Conservation (phyloP, 257 asterid species). For the Nicotiana tomentosiformis region DNA sequence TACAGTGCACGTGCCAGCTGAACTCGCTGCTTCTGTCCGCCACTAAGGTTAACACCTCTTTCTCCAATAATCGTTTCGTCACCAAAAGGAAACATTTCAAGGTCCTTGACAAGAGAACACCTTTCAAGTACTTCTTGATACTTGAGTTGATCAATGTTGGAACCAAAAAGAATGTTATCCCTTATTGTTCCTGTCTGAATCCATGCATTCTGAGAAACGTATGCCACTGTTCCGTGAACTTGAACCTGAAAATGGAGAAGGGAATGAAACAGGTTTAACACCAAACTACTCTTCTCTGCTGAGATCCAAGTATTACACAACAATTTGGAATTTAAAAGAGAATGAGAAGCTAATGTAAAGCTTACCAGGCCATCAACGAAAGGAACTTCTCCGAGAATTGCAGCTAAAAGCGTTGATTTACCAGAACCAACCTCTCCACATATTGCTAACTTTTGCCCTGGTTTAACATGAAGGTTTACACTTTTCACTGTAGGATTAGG, state of each 20-base stretch:
- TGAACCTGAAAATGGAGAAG: constrained; percentile 21
- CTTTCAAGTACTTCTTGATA: constrained; percentile 30
- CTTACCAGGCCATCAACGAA: constrained; percentile 28
- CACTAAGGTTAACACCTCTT: constrained; percentile 42
- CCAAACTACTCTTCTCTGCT: no score
- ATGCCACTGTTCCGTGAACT: constrained; percentile 29
- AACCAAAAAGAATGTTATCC: constrained; percentile 32
- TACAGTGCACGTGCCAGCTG: constrained; percentile 43
- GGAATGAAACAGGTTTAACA: not conserved
- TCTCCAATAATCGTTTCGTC: constrained; percentile 34
- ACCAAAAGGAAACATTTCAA: constrained; percentile 27
- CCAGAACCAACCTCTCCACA: constrained; percentile 50
- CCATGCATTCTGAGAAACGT: constrained; percentile 39
- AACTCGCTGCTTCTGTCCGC: constrained; percentile 42
- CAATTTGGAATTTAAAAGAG: not conserved
- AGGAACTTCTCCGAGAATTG: constrained; percentile 39
- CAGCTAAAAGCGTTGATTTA: constrained; percentile 33
- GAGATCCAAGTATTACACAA: not conserved
- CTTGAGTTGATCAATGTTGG: constrained; percentile 16
- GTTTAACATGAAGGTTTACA: constrained; percentile 23
- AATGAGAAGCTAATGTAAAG: not conserved
- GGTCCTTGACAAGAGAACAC: constrained; percentile 30
- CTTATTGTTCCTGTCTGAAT: constrained; percentile 34
- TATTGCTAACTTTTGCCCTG: constrained; percentile 30
- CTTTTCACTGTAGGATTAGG: constrained; percentile 7